phyloP scores from a whole-genome alignment of 257 asterid species.

The Paulownia fortunei region DNA sequence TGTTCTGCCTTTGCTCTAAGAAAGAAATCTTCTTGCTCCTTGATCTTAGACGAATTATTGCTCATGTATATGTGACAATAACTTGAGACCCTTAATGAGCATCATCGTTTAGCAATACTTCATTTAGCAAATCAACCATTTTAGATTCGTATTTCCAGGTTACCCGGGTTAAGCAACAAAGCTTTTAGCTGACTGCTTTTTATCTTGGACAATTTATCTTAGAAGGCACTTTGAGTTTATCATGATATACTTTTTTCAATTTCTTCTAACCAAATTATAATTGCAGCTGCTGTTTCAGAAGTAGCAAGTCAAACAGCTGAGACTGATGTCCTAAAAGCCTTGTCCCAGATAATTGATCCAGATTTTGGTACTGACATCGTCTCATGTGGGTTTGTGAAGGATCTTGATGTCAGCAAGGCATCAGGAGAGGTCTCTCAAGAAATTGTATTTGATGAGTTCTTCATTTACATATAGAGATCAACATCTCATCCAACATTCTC shows the following conservation, averaged over 20 bases:
- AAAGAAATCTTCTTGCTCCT: neutral
- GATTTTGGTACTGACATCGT: slow-evolving; percentile 96
- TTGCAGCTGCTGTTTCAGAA: slow-evolving; percentile 69
- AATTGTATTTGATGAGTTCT: slow-evolving; percentile 32
- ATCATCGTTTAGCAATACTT: neutral
- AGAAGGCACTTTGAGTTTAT: neutral
- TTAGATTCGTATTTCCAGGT: neutral
- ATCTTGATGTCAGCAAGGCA: slow-evolving; percentile 61
- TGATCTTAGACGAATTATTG: neutral
- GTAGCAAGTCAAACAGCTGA: slow-evolving; percentile 62
- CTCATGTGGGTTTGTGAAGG: slow-evolving; percentile 97
- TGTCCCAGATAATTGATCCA: slow-evolving; percentile 95
- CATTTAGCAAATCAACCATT: neutral
- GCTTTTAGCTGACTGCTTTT: slow-evolving; percentile 1
- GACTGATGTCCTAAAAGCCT: slow-evolving; percentile 81
- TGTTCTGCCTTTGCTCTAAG: neutral
- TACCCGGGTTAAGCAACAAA: neutral
- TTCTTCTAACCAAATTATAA: slow-evolving; percentile 28
- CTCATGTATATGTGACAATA: neutral
- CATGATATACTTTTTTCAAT: neutral
- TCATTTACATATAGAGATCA: slow-evolving; percentile 33
- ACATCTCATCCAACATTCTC: slow-evolving; percentile 39
- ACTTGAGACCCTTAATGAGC: neutral
- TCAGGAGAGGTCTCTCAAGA: slow-evolving; percentile 78
- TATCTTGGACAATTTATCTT: neutral